Base-by-base conservation (phyloP, 2,329 filamentous ascomycete species). In the Beauveria pseudobassiana region DNA sequence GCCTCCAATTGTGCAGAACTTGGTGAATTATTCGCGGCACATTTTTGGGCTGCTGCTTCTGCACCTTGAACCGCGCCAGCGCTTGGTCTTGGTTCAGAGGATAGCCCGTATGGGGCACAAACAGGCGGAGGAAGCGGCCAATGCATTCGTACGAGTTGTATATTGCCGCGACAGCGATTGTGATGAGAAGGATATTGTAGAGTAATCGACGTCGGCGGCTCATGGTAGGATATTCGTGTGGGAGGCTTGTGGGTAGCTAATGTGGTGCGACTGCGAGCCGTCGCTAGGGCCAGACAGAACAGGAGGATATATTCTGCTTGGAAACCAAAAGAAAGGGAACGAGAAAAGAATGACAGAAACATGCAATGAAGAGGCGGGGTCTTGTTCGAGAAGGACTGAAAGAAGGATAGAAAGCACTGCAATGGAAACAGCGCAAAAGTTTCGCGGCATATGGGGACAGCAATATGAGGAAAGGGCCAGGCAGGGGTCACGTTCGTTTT, bases 11-110 rank as follows among this genome's bases (percentile, higher is more conserved):
- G 58, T 60, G 58, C 3, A 53, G 30, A 8, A 88, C 89, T 71
- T 90, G 88, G 75, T 91, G 88, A 48, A 91, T 87, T 68, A 91
- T 90, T 73, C 87, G 89, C 59, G 89, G 89, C 54, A 91, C 50
- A 20, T 54, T 52, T 16, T 60, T 54, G 24, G 49, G 38, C 42
- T 60, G 58, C 24, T 53, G 26, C 40, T 46, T 60, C 40, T 40
- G 58, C 10, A 60, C 49, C 22, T 18, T 53, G 49, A 50, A 48
- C 8, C 58, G 58, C 4, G 58, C 58, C 49, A 60, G 58, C 42
- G 49, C 38, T 42, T 60, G 58, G 58, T 60, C 58, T 38, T 60
- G 58, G 42, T 40, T 60, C 28, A 60, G 42, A n/a, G 58, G 58
- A 16, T 60, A 60, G 49, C 58, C 58, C 0, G 49, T 8, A 40